phyloP scores from a whole-genome alignment of 768 basidiomycete species.

The Psilocybe cubensis region DNA sequence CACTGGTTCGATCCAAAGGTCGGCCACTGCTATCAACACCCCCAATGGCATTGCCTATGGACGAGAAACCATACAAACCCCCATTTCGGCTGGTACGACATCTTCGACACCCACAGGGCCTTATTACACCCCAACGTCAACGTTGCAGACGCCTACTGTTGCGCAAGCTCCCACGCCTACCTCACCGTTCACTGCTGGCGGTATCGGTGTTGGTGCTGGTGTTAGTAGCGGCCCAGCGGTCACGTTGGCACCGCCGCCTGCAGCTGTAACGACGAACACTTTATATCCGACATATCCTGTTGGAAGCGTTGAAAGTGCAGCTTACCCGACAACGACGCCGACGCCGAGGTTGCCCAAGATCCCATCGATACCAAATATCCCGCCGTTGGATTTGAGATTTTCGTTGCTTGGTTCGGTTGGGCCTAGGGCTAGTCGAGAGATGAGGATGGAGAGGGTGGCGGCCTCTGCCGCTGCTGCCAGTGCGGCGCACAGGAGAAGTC shows the following conservation, averaged over 20 bases:
- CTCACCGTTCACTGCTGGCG: neutral
- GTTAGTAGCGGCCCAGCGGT: conserved; percentile 2
- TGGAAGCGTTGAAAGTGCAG: neutral
- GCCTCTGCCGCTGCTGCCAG: conserved; percentile 6
- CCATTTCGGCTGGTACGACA: conserved; percentile 21
- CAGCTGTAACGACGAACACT: conserved; percentile 13
- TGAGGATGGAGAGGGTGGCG: conserved; percentile 13
- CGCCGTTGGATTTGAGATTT: conserved; percentile 62
- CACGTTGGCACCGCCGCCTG: conserved; percentile 23
- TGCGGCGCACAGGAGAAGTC: conserved; percentile 7
- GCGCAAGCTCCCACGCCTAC: conserved; percentile 17
- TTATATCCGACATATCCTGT: neutral
- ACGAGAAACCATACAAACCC: conserved; percentile 14
- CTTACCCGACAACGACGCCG: neutral
- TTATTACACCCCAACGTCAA: conserved; percentile 28
- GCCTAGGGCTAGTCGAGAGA: conserved; percentile 30
- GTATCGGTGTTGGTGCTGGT: too few relatives aligned
- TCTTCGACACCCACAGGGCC: conserved; percentile 20
- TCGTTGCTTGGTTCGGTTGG: conserved; percentile 49
- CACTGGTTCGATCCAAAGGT: neutral
- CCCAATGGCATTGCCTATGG: neutral
- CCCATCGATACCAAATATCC: conserved; percentile 49
- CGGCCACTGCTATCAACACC: neutral
- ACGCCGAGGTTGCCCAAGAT: conserved; percentile 15
- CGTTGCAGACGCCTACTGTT: conserved; percentile 20